Evolutionary conservation across 805 yeast species (phyloP).

Genomic region (Candida berthetii): DNA sequence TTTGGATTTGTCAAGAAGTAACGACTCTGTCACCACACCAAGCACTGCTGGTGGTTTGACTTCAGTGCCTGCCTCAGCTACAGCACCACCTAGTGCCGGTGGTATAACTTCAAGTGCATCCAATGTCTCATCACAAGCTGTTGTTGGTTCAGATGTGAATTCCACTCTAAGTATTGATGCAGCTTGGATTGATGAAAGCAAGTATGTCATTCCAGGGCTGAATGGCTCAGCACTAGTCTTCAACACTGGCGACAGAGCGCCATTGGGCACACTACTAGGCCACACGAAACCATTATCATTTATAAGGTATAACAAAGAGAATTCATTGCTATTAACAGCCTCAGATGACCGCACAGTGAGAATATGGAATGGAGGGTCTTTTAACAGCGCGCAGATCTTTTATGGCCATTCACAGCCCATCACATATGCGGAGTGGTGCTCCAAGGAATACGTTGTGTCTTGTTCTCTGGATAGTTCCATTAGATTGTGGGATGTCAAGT

Average conservation of each 20-base stretch:
- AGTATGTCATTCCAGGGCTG: constrained; percentile 65
- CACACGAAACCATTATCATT: constrained; percentile 54
- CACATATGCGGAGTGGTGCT: constrained; percentile 51
- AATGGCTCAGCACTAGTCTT: constrained; percentile 50
- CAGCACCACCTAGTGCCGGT: constrained; percentile 1
- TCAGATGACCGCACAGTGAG: constrained; percentile 73
- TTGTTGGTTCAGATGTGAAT: background rate
- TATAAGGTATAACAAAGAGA: constrained; percentile 44
- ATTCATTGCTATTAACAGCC: constrained; percentile 60
- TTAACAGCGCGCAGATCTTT: constrained; percentile 42
- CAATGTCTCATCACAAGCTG: background rate
- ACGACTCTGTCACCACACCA: background rate
- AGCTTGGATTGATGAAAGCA: constrained; percentile 70
- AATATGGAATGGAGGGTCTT: constrained; percentile 67
- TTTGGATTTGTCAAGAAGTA: constrained; percentile 27
- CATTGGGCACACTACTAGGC: constrained; percentile 52
- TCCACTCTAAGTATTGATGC: constrained; percentile 41
- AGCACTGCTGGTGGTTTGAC: background rate
- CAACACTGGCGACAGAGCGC: constrained; percentile 38
- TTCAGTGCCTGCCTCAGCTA: constrained; percentile 8
- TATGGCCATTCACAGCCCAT: constrained; percentile 55
- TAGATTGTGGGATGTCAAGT: constrained; percentile 57
- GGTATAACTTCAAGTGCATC: background rate
- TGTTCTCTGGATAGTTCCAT: constrained; percentile 69
- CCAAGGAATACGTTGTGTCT: constrained; percentile 34